Evolutionary conservation across 768 basidiomycete species (phyloP).

Genomic region (Lyophyllum atratum): DNA sequence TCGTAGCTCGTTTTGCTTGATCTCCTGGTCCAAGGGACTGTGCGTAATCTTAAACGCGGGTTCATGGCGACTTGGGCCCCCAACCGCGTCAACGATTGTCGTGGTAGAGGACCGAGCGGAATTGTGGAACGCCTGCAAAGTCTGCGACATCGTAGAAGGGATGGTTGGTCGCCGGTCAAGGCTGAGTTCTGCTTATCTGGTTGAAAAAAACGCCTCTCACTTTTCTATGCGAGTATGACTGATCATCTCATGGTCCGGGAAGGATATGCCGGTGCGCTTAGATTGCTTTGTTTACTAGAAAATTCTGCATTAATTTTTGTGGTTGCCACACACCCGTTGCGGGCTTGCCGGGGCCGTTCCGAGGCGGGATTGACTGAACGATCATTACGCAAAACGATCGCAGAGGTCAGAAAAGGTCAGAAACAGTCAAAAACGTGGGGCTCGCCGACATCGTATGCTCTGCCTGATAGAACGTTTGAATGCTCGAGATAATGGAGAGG

Average conservation of each 20-base stretch:
- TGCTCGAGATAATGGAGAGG: no score
- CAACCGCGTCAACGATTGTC: slow-evolving; percentile 5
- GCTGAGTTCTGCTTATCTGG: background rate
- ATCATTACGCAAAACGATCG: background rate
- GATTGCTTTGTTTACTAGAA: background rate
- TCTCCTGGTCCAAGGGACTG: slow-evolving; percentile 22
- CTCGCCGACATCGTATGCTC: no score
- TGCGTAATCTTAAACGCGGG: background rate
- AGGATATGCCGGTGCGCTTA: background rate
- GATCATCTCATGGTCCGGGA: background rate
- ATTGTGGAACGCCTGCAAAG: background rate
- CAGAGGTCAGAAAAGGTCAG: background rate
- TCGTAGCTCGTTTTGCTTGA: slow-evolving; percentile 25
- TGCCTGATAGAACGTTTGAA: no score
- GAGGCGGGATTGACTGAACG: background rate
- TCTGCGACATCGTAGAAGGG: slow-evolving; percentile 5
- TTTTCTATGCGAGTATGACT: background rate
- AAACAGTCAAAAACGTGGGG: no score
- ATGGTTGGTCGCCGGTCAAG: background rate
- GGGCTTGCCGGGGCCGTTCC: background rate
- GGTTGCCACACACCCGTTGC: background rate
- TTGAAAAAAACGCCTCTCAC: background rate
- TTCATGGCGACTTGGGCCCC: background rate
- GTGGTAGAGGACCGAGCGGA: slow-evolving; percentile 13
- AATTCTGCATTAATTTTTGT: background rate